phyloP scores from a whole-genome alignment of 176 grass and related monocot species.

The Oryza brachyantha region DNA sequence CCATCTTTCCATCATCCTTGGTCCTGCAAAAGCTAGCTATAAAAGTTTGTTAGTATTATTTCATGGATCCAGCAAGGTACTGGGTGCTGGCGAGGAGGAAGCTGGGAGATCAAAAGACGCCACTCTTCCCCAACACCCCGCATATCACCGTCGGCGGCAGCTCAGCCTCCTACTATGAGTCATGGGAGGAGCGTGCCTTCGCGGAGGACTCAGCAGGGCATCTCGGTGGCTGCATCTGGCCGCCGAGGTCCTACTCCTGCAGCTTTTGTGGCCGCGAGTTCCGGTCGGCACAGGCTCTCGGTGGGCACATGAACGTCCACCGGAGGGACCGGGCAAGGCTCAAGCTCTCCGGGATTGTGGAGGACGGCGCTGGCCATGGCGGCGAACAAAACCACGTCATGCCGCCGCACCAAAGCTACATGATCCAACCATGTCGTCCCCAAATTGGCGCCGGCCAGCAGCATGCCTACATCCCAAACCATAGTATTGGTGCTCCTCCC shows the following conservation, averaged over 20 bases:
- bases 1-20: not conserved
- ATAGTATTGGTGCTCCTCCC: conserved; percentile 27
- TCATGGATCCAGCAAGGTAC: conserved; percentile 53
- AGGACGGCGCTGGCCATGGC: not conserved
- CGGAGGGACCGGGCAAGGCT: conserved; percentile 55
- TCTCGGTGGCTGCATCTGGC: conserved; percentile 60
- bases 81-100: conserved; percentile 52
- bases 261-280: conserved; percentile 62
- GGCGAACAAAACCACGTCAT: not conserved
- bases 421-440: conserved; percentile 8
- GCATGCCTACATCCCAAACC: conserved; percentile 37
- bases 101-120: conserved; percentile 10
- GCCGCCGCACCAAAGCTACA: conserved; percentile 1
- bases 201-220: conserved; percentile 41
- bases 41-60: not conserved
- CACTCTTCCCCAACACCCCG: conserved; percentile 8
- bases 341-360: conserved; percentile 21
- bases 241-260: conserved; percentile 63
- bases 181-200: conserved; percentile 65
- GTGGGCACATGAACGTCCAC: conserved; percentile 80
- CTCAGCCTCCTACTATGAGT: conserved; percentile 27
- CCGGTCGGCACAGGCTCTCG: conserved; percentile 64
- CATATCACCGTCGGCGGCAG: not conserved
- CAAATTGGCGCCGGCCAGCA: conserved; percentile 33
- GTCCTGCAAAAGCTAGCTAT: not conserved